Evolutionary conservation across 73 alveolate species (phyloP), one percentile per base, ranked within the genome.

Genomic region (Paramecium biaurelia): DNA sequence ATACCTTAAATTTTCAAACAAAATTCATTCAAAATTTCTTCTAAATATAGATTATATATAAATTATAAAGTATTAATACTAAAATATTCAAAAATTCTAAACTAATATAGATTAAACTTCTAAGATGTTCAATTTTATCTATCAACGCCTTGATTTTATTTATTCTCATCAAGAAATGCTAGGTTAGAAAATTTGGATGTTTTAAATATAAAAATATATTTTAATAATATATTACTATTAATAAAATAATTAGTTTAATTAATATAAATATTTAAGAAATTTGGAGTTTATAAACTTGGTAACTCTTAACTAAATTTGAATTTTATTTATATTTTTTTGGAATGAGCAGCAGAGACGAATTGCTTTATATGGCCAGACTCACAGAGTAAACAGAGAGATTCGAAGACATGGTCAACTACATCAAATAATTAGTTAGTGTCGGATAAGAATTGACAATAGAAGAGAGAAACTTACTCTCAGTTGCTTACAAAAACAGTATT

Each of bases 311-410:
- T 30, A 63, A 63, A 63, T 63, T 63, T 63, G 84, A 72, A 72
- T 72, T 72, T 35, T 28, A 28, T 72, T 72, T 28, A 72, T 72
- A 35, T 72, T 32, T 38, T 38, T 8, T 72, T 72, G 86, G 35
- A 37, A 79, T 79, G 90, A 45, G 42, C 85, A 63, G 85, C 21
- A 87, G 97, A 72, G 98, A 96, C 84, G 98, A 96, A 93, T 85
- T 90, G 57, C 92, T 96, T 18, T 97, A 95, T 85, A 93, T 97
- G 97, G 97, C 98, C 15, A 93, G 95, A 86, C 95, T 96, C 82
- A 93, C 98, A 20, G 99, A 96, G 89, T 95, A 94, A 89, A 96
- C 99, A n/a, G 98, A 96, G 88, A 58, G 99, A 56, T 96, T 86
- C 92, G 98, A 95, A 26, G 99, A 96, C 67, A 96, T 96, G 99